phyloP scores from a whole-genome alignment of 345 rosid genomes.

The Carallia pectinifolia region DNA sequence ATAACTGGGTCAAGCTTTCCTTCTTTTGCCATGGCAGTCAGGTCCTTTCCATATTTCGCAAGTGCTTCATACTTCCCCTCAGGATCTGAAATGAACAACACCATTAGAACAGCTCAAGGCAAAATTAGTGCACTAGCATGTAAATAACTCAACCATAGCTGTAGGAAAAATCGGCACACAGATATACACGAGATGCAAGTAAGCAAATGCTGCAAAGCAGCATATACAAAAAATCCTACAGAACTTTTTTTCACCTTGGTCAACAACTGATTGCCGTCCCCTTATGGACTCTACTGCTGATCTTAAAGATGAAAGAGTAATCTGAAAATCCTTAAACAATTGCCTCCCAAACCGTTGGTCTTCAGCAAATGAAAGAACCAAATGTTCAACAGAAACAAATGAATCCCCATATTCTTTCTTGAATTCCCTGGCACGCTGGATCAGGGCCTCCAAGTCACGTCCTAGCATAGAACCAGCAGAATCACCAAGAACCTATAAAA shows the following conservation, averaged over 20 bases:
- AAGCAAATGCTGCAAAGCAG: not conserved
- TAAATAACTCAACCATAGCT: too few species aligned
- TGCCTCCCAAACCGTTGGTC: slow-evolving; percentile 94
- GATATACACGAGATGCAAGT: not conserved
- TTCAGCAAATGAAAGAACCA: slow-evolving; percentile 76
- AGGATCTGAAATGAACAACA: slow-evolving; percentile 56
- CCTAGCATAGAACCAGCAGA: slow-evolving; percentile 94
- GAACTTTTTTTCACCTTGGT: slow-evolving; percentile 60
- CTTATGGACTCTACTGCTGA: slow-evolving; percentile 85
- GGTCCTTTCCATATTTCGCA: slow-evolving; percentile 93
- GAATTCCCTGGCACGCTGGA: slow-evolving; percentile 73
- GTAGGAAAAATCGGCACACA: too few species aligned
- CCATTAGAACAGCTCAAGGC: slow-evolving; percentile 12
- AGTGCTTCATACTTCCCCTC: slow-evolving; percentile 97
- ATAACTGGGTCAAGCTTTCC: slow-evolving; percentile 99
- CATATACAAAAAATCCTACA: not conserved
- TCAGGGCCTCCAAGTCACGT: slow-evolving; percentile 82
- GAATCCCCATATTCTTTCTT: slow-evolving; percentile 94
- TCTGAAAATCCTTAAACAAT: slow-evolving; percentile 76
- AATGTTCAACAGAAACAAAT: slow-evolving; percentile 90
- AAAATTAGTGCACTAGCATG: not conserved
- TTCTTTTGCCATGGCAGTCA: slow-evolving; percentile 93
- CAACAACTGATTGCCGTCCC: slow-evolving; percentile 95
- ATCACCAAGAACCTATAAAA: slow-evolving; percentile 78
- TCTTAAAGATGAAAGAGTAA: slow-evolving; percentile 60